Base-by-base conservation (phyloP, 768 basidiomycete species). In the Tylopilus cervinicoccineus region DNA sequence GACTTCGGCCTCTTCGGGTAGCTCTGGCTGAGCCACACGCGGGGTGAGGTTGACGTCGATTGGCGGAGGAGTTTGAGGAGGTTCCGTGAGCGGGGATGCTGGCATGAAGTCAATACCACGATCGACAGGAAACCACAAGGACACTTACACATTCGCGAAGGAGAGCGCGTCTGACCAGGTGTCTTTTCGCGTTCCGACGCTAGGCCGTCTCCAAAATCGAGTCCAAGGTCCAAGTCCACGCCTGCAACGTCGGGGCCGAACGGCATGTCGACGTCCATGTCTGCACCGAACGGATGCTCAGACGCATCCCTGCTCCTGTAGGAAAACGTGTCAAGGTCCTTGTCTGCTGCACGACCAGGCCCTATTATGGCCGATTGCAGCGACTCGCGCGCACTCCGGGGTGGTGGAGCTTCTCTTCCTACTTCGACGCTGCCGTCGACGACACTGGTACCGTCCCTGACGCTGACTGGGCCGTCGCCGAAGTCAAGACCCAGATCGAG, bases 11-110 rank as follows among this genome's bases (percentile, higher is more conserved):
- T 72, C 67, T 33, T 71, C 73, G n/a, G 72, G 74, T 23, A 61
- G 45, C 20, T 58, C 62, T 47, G 61, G 58, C 24, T 71, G 75
- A 10, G 74, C 76, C 14, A 77, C 77, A 5, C 73, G 73, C 5
- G 79, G 75, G 7, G 76, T 73, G 47, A 77, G 55, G 32, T 73
- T 68, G 7, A 77, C 63, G 22, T 79, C 77, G n/a, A 61, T 38
- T 12, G 84, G 84, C 2, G 86, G 87, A 22, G 92, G 91, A 2
- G 92, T 93, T 23, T 74, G 70, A 6, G 90, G 90, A 37, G 80
- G 75, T 48, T 88, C 85, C 24, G 81, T 83, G 36, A 88, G 76
- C 11, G 85, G 89, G 10, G 89, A 89, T 5, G 87, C 88, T 90
- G 50, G 26, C 40, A 53, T 24, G 19, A 47, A 41, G 37, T 61